These are phyloP conservation scores for Neofusicoccum sp. DNA, from an alignment of 2,329 filamentous ascomycete species.

Conservation along the genomic window DNA sequence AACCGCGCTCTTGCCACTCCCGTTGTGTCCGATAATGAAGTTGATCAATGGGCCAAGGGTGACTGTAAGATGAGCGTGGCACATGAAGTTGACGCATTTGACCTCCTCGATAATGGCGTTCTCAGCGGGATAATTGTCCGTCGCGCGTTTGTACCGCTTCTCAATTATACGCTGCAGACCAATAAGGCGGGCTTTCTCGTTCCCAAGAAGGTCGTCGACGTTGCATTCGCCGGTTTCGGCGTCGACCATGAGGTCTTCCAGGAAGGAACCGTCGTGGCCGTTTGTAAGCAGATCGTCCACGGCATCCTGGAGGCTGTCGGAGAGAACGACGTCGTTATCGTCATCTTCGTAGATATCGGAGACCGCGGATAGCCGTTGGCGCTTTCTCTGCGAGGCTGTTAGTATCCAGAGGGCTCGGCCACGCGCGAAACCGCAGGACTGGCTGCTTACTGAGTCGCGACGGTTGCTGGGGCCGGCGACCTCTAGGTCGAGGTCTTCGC, in stretches of 20 bases:
- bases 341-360: background rate
- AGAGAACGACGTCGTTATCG: background rate
- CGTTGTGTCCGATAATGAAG: conserved; percentile 97
- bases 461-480: conserved; percentile 1
- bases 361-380: background rate
- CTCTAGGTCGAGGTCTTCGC: background rate
- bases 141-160: conserved; percentile 26
- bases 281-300: background rate
- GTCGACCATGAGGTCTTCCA: background rate
- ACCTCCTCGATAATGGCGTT: conserved; percentile 88
- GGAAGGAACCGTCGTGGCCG: background rate
- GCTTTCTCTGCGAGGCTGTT: conserved; percentile 3
- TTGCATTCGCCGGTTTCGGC: background rate
- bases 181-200: background rate
- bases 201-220: background rate
- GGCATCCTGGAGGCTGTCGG: background rate
- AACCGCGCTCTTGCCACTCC: conserved; percentile 95
- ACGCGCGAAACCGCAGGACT: background rate
- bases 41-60: conserved; percentile 93
- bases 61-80: conserved; percentile 79
- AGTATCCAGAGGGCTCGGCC: background rate
- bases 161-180: background rate
- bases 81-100: conserved; percentile 94
- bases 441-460: conserved; percentile 4
- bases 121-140: conserved; percentile 70